A percentile compares a stretch with the other conserved stretches of the same genome.
phyloP scores from a whole-genome alignment of 192 early-diverging fungal genomes.

The Mortierella hygrophila region DNA sequence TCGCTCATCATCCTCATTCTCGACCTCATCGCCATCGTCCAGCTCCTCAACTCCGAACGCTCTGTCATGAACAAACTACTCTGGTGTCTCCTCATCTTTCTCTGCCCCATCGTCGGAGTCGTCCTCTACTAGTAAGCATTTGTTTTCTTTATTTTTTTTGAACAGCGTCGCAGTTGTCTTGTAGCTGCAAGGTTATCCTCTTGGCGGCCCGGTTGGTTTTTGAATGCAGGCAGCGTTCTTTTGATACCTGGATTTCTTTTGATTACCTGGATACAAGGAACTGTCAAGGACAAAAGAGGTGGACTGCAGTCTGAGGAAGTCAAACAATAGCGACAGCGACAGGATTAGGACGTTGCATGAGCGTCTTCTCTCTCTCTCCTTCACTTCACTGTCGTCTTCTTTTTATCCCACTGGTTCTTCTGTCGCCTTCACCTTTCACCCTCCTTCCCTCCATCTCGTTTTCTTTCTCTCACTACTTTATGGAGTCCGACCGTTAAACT shows the following conservation, averaged over 20 bases:
- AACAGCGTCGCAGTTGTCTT: neutral
- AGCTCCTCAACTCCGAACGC: constrained; percentile 67
- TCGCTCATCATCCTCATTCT: constrained; percentile 60
- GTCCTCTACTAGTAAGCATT: constrained; percentile 71
- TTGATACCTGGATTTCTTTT: too few species aligned
- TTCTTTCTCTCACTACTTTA: neutral
- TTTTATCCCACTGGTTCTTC: neutral
- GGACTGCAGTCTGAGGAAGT: neutral
- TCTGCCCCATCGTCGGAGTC: constrained; percentile 70
- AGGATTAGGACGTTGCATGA: too few species aligned
- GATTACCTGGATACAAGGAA: neutral
- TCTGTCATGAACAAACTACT: constrained; percentile 60
- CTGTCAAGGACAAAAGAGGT: neutral
- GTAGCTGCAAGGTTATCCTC: too few species aligned
- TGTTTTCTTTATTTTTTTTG: neutral
- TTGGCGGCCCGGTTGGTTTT: neutral
- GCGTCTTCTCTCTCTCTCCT: neutral
- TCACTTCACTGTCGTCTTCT: neutral
- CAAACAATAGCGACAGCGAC: neutral
- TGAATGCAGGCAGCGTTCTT: neutral
- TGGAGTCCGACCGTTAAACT: neutral
- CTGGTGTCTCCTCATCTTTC: constrained; percentile 70
- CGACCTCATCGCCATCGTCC: constrained; percentile 70
- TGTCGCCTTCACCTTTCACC: neutral
- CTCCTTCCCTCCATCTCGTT: neutral